Evolutionary conservation across 2,329 filamentous ascomycete species (phyloP), one percentile per base, ranked within the genome.

Genomic region (Grosmannia clavigera): DNA sequence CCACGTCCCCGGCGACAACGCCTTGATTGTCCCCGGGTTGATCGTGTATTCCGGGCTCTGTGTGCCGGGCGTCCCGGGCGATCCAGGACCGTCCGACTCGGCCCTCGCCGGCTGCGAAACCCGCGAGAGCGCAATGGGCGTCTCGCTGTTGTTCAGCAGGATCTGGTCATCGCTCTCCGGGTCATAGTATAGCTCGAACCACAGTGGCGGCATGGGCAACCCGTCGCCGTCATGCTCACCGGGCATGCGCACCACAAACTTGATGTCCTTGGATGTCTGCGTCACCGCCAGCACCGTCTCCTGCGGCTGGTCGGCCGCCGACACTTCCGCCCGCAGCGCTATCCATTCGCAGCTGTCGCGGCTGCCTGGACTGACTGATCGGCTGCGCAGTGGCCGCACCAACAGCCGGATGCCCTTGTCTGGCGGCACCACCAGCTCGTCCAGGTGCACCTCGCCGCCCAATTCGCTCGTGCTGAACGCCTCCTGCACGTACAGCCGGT

Each of bases 141-240:
- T 73, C 46, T 82, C 78, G 19, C 80, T 82, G 61, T 74, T 75
- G 68, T 83, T 84, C 58, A 77, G 68, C 31, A 83, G 75, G 61
- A 83, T 80, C 65, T 81, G 75, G 67, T 79, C 78, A 67, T 83
- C 81, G 70, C 80, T 82, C 63, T 76, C 72, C 19, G 81, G 80
- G 68, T 83, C 79, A 64, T 83, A 83, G 65, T 82, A 83, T 43
- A 84, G 71, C 68, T 83, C 80, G 67, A 79, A 83, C 78, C 78
- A 82, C n/a, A 83, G 65, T 5, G 77, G 75, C 19, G 79, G 78
- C 19, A 77, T 71, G 9, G 72, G 68, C 10, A 69, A 71, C 53
- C 74, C 73, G 52, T 70, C 70, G 14, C 25, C 73, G 50, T 35
- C 16, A 12, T n/a, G 14, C 19, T 52, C 57, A 61, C 77, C 73